Conservation (phyloP, 2,329 filamentous ascomycete species). For the Ceratocystis cacaofunesta region DNA sequence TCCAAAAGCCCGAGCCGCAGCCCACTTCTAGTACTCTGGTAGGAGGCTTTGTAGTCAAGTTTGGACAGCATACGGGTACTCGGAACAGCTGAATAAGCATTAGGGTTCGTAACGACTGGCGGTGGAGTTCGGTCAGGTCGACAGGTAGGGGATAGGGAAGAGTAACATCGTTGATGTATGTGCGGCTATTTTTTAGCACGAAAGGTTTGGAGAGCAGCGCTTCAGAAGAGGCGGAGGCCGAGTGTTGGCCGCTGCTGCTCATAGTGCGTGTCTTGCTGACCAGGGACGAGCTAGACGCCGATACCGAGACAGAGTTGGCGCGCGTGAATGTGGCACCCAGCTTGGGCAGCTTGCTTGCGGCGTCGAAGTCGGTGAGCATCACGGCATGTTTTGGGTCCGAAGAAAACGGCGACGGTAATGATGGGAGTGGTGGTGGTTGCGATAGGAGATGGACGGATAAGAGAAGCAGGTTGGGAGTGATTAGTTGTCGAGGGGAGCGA, state of each 20-base stretch:
- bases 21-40: slow-evolving; percentile 69
- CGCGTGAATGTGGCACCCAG: not conserved
- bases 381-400: not conserved
- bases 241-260: slow-evolving; percentile 11
- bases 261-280: slow-evolving; percentile 24
- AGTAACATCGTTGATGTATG: slow-evolving; percentile 61
- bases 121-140: slow-evolving; percentile 74
- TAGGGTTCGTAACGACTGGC: slow-evolving; percentile 72
- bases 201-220: slow-evolving; percentile 39
- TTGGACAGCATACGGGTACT: slow-evolving; percentile 59
- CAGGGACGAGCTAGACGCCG: not conserved
- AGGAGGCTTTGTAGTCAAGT: slow-evolving; percentile 51
- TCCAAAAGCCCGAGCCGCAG: slow-evolving; percentile 83
- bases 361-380: not conserved
- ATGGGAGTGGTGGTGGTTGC: not conserved
- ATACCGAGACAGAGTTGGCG: not conserved
- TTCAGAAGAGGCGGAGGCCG: slow-evolving; percentile 32
- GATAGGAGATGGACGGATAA: not conserved
- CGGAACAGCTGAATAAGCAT: slow-evolving; percentile 71
- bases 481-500: no score
- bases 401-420: not conserved
- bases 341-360: not conserved
- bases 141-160: slow-evolving; percentile 73
- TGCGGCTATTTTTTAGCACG: slow-evolving; percentile 60
- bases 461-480: no score